phyloP scores from a whole-genome alignment of 768 basidiomycete genomes.

The Heimioporus sp. region DNA sequence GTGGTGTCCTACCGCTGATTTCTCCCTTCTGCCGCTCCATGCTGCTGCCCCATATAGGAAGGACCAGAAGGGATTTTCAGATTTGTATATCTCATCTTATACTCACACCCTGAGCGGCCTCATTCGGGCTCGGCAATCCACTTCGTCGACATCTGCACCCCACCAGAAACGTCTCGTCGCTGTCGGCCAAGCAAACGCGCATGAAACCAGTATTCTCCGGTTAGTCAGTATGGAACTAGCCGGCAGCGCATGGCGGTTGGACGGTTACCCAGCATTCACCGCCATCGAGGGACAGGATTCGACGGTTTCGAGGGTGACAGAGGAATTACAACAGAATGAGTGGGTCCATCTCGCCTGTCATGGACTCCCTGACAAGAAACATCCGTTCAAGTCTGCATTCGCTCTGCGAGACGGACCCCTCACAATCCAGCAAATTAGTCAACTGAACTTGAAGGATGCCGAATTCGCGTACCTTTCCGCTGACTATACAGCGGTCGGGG shows the following conservation, averaged over 20 bases:
- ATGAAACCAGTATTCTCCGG: background rate
- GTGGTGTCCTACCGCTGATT: conserved; percentile 12
- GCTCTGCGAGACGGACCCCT: no score
- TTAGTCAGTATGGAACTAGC: no score
- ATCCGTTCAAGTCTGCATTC: conserved; percentile 13
- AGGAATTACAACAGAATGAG: no score
- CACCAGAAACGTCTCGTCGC: conserved; percentile 1
- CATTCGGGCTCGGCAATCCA: background rate
- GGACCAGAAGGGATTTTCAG: conserved; percentile 1
- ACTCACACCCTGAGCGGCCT: conserved; percentile 11
- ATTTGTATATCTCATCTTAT: conserved; percentile 15
- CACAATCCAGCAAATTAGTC: background rate
- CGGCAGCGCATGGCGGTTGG: no score
- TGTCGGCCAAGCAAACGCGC: conserved; percentile 1
- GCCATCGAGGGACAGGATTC: no score
- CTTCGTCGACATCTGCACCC: background rate
- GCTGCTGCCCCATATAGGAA: conserved; percentile 1
- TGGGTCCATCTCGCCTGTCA: conserved; percentile 22
- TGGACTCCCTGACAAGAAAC: conserved; percentile 2
- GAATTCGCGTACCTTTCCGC: conserved; percentile 23
- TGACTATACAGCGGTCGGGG: conserved; percentile 25
- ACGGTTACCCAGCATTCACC: no score
- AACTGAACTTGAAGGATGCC: background rate
- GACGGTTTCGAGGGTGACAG: no score
- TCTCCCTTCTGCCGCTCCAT: background rate